Conservation (phyloP, 2,329 filamentous ascomycete species). For the Fusarium sp. region DNA sequence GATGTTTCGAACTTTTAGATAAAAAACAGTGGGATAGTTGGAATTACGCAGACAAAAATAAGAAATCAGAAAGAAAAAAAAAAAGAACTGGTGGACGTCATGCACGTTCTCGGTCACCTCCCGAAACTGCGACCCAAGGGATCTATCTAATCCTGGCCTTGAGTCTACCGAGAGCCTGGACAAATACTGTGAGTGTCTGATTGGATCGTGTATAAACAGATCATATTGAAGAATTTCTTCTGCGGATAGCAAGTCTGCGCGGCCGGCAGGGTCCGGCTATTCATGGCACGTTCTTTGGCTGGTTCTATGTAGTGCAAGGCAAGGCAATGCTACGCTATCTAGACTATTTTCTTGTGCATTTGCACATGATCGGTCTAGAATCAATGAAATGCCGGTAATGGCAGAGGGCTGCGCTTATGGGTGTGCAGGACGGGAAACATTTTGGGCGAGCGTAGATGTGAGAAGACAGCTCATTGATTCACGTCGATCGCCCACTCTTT, state of each 20-base stretch:
- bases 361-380: slow-evolving; percentile 36
- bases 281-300: slow-evolving; percentile 34
- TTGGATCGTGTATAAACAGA: slow-evolving; percentile 28
- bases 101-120: slow-evolving; percentile 40
- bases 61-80: not conserved
- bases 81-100: slow-evolving; percentile 14
- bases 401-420: slow-evolving; percentile 1
- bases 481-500: not conserved
- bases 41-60: slow-evolving; percentile 15
- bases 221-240: slow-evolving; percentile 1
- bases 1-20: not conserved
- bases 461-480: not conserved
- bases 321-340: slow-evolving; percentile 22
- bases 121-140: slow-evolving; percentile 37
- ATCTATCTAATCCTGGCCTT: slow-evolving; percentile 21
- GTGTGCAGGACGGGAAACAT: slow-evolving; percentile 5
- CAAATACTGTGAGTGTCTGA: not conserved
- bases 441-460: not conserved
- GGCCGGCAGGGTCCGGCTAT: slow-evolving; percentile 35
- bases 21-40: not conserved
- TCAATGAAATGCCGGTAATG: slow-evolving; percentile 21
- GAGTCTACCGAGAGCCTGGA: slow-evolving; percentile 16
- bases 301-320: slow-evolving; percentile 1
- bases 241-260: slow-evolving; percentile 19
- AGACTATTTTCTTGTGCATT: slow-evolving; percentile 9